A percentile compares a stretch with the other conserved stretches of the same genome.
These are phyloP conservation scores for Boletus fagicola DNA, from an alignment of 768 basidiomycete genomes.

Conservation along the genomic window DNA sequence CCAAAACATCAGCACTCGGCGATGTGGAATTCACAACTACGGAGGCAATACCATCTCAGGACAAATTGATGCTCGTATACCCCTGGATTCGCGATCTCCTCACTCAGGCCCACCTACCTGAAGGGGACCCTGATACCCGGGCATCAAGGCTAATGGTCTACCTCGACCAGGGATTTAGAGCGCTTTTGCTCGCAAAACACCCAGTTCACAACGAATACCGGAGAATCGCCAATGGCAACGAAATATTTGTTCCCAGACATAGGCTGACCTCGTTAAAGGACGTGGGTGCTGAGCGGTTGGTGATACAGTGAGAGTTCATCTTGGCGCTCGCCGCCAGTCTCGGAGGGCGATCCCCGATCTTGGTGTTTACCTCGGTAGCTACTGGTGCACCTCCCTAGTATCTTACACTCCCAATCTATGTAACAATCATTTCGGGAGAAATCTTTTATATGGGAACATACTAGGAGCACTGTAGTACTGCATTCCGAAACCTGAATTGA, in stretches of 20 bases:
- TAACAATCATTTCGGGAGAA: too few relatives aligned
- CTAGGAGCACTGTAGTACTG: too few relatives aligned
- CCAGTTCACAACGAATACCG: background rate
- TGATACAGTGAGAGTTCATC: background rate
- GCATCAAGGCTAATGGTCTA: background rate
- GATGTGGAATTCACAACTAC: background rate
- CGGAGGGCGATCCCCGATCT: background rate
- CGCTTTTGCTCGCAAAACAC: background rate
- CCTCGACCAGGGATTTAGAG: background rate
- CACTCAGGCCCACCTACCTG: background rate
- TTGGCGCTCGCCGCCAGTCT: too few relatives aligned
- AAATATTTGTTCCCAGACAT: background rate
- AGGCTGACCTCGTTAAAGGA: background rate
- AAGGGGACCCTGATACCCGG: background rate
- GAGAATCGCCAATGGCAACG: background rate
- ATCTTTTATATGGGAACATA: too few relatives aligned
- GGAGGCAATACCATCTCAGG: background rate
- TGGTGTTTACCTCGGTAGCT: background rate
- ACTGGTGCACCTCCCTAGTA: too few relatives aligned
- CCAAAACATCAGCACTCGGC: background rate
- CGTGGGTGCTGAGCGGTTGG: background rate
- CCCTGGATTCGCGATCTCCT: background rate
- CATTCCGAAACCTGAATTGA: too few relatives aligned
- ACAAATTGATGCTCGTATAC: background rate
- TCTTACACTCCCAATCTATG: too few relatives aligned